Conservation (phyloP, 352 stramenopile species). For the Phytophthora pluvialis region DNA sequence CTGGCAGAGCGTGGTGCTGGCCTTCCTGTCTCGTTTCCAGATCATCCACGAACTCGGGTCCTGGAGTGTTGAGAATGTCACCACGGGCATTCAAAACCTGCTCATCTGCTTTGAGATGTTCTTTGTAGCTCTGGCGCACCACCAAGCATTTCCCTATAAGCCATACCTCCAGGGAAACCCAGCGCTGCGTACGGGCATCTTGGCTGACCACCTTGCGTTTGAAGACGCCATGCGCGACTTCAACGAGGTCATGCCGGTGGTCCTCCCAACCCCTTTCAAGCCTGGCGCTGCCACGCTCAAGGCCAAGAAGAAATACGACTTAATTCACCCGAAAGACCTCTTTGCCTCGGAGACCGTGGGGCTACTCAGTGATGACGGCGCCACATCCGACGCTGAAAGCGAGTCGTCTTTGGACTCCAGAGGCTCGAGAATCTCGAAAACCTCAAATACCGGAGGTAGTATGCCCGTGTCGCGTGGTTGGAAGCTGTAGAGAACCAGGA, state of each 20-base stretch:
- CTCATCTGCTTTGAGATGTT: constrained; percentile 99
- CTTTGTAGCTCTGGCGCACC: constrained; percentile 96
- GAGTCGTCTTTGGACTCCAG: constrained; percentile 33
- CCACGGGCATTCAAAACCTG: constrained; percentile 97
- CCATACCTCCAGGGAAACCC: constrained; percentile 71
- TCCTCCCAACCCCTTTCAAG: constrained; percentile 83
- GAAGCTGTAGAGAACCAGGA: constrained; percentile 49
- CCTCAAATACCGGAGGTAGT: constrained; percentile 16
- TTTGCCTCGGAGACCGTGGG: constrained; percentile 51
- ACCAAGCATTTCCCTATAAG: constrained; percentile 95
- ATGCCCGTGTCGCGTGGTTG: constrained; percentile 58
- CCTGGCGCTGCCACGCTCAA: constrained; percentile 68
- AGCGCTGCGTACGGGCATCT: constrained; percentile 70
- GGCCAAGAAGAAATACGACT: constrained; percentile 55
- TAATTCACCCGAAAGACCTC: constrained; percentile 44
- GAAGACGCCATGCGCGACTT: constrained; percentile 95
- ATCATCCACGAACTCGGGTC: constrained; percentile 92
- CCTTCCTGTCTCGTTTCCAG: constrained; percentile 88
- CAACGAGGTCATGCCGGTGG: constrained; percentile 90
- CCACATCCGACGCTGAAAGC: constrained; percentile 32
- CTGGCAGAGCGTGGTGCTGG: constrained; percentile 96
- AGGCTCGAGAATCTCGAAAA: constrained; percentile 25
- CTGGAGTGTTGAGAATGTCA: constrained; percentile 96
- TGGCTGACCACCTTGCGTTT: constrained; percentile 94
- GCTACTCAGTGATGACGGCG: constrained; percentile 54